Evolutionary conservation across 768 basidiomycete genomes (phyloP).

Genomic region (Boletus subcaerulescens): DNA sequence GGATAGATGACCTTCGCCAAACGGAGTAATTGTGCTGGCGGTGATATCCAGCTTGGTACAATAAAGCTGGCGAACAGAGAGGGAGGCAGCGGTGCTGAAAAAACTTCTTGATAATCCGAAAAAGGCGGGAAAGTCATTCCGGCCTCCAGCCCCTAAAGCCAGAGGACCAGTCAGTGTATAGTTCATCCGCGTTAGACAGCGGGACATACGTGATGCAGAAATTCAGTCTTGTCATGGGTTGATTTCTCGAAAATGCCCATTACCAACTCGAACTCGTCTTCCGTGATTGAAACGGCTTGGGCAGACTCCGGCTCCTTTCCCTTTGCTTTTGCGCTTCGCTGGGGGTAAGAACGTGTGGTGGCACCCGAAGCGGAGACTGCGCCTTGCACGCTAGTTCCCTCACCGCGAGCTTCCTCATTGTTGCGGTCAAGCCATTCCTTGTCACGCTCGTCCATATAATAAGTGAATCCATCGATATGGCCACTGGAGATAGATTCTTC

Average conservation of each 20-base stretch:
- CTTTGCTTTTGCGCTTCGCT: conserved; percentile 72
- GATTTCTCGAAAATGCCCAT: conserved; percentile 94
- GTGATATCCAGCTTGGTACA: conserved; percentile 68
- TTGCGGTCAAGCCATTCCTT: conserved; percentile 92
- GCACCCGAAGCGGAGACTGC: conserved; percentile 51
- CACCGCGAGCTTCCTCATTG: conserved; percentile 81
- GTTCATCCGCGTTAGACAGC: neutral
- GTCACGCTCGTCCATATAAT: conserved; percentile 96
- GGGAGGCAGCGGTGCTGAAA: conserved; percentile 56
- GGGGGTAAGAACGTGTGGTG: conserved; percentile 53
- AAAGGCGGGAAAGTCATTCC: conserved; percentile 72
- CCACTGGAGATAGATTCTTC: conserved; percentile 68
- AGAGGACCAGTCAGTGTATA: neutral
- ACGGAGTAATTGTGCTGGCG: conserved; percentile 57
- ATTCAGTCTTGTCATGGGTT: conserved; percentile 87
- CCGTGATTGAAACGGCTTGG: conserved; percentile 66
- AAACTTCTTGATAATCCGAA: conserved; percentile 67
- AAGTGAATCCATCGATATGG: conserved; percentile 74
- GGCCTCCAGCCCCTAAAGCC: conserved; percentile 54
- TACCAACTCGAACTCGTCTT: conserved; percentile 92
- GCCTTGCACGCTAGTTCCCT: conserved; percentile 79
- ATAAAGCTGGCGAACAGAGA: conserved; percentile 67
- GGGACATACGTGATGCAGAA: conserved; percentile 78
- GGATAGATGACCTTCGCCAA: conserved; percentile 76
- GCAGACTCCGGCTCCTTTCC: conserved; percentile 77